Conservation (phyloP, 352 stramenopile species). For the Globisporangium barbulae region DNA sequence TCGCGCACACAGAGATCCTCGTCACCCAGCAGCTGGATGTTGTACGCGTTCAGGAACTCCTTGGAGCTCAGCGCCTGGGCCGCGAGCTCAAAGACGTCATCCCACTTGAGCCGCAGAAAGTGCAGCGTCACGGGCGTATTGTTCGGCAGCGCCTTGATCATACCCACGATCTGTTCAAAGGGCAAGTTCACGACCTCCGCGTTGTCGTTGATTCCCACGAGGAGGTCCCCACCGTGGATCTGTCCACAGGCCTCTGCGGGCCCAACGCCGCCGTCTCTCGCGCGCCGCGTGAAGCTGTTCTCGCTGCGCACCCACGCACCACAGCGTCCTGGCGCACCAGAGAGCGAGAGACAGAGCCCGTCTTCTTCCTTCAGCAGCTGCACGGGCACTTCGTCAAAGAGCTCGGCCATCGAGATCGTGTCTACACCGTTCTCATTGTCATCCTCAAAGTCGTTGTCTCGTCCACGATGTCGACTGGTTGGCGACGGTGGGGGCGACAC, state of each 20-base stretch:
- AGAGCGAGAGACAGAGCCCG: conserved; percentile 77
- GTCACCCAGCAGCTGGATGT: conserved; percentile 44
- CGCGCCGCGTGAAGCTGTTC: conserved; percentile 57
- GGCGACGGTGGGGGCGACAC: conserved; percentile 23
- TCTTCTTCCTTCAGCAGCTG: conserved; percentile 55
- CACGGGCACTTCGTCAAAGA: conserved; percentile 50
- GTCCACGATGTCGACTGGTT: conserved; percentile 5
- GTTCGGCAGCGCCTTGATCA: conserved; percentile 56
- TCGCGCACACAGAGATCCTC: conserved; percentile 73
- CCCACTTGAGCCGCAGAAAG: conserved; percentile 64
- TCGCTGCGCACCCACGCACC: conserved; percentile 83
- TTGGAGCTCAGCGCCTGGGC: conserved; percentile 39
- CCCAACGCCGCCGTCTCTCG: conserved; percentile 40
- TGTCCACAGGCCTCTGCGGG: conserved; percentile 54
- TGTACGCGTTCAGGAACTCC: conserved; percentile 46
- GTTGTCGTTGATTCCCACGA: conserved; percentile 66
- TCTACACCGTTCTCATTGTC: background rate
- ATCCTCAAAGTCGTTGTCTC: conserved; percentile 10
- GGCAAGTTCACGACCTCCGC: conserved; percentile 46
- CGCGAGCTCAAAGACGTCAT: conserved; percentile 50
- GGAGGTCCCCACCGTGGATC: conserved; percentile 65
- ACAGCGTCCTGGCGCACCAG: conserved; percentile 60
- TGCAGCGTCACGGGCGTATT: conserved; percentile 38
- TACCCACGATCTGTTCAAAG: conserved; percentile 68
- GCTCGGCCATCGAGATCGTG: conserved; percentile 10